These are phyloP conservation scores for Pyrus hybrid DNA, from an alignment of 331 rosid species.

Conservation along the genomic window DNA sequence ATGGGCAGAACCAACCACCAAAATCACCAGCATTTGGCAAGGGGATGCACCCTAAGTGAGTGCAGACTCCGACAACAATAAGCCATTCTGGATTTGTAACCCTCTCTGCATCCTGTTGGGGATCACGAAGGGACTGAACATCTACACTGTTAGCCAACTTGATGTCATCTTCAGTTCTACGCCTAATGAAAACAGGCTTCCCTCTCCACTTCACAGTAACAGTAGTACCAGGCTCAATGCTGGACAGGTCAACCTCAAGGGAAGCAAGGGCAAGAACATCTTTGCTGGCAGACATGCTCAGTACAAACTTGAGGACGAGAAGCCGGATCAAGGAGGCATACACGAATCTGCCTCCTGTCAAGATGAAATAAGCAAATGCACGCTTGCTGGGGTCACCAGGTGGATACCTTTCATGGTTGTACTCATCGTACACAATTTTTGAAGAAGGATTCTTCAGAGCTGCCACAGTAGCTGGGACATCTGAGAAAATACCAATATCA, in stretches of 20 bases:
- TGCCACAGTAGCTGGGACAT: slow-evolving; percentile 45
- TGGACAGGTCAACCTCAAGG: slow-evolving; percentile 64
- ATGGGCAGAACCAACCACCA: slow-evolving; percentile 88
- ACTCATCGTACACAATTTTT: slow-evolving; percentile 60
- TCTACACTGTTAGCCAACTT: slow-evolving; percentile 66
- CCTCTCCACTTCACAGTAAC: slow-evolving; percentile 86
- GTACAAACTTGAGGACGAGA: slow-evolving; percentile 64
- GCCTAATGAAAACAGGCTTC: slow-evolving; percentile 75
- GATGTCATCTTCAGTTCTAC: slow-evolving; percentile 67
- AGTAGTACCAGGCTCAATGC: slow-evolving; percentile 67
- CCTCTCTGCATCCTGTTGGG: slow-evolving; percentile 60
- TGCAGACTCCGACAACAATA: slow-evolving; percentile 67
- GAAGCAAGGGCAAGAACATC: slow-evolving; percentile 84
- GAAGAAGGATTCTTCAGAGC: slow-evolving; percentile 64
- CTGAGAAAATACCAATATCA: slow-evolving; percentile 34
- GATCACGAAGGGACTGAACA: slow-evolving; percentile 64
- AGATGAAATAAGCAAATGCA: slow-evolving; percentile 72
- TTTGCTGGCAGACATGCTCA: slow-evolving; percentile 80
- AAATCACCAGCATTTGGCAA: slow-evolving; percentile 84
- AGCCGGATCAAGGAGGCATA: slow-evolving; percentile 72
- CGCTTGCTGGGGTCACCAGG: slow-evolving; percentile 84
- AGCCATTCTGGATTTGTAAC: slow-evolving; percentile 81
- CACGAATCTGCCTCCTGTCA: slow-evolving; percentile 68
- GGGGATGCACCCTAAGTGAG: slow-evolving; percentile 81
- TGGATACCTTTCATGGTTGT: slow-evolving; percentile 68